Evolutionary conservation across 257 asterid genomes (phyloP).

Genomic region (Misopates orontium): DNA sequence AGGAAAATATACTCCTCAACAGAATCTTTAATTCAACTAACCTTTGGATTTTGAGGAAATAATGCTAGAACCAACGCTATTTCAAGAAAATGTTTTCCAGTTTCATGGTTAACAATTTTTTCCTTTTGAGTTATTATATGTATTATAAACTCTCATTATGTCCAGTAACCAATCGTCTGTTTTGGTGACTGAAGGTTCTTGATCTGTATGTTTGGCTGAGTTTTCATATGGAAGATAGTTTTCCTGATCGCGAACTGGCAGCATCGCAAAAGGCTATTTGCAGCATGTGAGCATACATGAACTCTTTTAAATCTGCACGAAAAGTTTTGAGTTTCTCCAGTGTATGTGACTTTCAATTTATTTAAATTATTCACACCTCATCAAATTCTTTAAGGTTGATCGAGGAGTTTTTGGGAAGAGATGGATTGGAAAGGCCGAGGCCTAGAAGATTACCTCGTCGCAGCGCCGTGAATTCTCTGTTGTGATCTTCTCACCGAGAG

Average conservation of each 20-base stretch:
- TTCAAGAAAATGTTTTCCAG: neutral
- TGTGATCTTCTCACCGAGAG: neutral
- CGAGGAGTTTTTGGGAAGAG: constrained; percentile 73
- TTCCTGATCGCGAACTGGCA: constrained; percentile 90
- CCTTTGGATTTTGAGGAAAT: no score
- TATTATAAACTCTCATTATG: no score
- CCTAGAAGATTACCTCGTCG: constrained; percentile 32
- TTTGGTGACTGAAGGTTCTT: constrained; percentile 58
- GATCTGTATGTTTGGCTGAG: constrained; percentile 94
- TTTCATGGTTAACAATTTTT: constrained; percentile 9
- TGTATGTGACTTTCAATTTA: neutral
- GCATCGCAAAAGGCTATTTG: constrained; percentile 85
- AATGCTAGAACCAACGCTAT: no score
- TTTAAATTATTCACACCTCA: neutral
- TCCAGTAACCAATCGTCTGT: constrained; percentile 2
- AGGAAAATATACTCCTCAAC: no score
- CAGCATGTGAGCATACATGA: constrained; percentile 62
- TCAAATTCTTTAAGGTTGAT: constrained; percentile 56
- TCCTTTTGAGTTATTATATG: no score
- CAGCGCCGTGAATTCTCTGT: constrained; percentile 25
- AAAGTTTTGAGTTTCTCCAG: no score
- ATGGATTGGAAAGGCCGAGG: constrained; percentile 51
- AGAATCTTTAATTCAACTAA: no score
- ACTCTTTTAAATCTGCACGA: neutral
- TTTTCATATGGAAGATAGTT: constrained; percentile 79